A percentile compares a stretch with the other conserved stretches of the same genome.
Evolutionary conservation across 2,329 filamentous ascomycete species (phyloP).

Genomic region (Arachnopeziza araneosa): DNA sequence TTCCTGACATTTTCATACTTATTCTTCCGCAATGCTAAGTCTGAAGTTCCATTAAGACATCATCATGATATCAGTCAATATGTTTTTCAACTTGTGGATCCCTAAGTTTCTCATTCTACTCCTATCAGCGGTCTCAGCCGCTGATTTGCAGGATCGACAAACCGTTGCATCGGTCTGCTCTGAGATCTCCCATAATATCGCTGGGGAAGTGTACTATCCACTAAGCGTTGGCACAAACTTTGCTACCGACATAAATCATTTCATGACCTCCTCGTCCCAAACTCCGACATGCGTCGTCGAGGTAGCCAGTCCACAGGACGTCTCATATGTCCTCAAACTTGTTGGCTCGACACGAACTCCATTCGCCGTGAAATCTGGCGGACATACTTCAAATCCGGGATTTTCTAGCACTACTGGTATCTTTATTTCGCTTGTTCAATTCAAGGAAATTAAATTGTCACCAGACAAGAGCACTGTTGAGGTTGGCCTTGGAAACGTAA

Average conservation of each 20-base stretch:
- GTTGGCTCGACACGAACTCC: constrained; percentile 21
- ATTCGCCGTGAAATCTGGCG: constrained; percentile 36
- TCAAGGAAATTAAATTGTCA: constrained; percentile 10
- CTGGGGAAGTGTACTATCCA: neutral
- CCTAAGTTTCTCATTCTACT: neutral
- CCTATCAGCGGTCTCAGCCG: neutral
- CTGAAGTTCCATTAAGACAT: neutral
- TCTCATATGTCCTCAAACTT: constrained; percentile 23
- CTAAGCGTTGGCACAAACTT: neutral
- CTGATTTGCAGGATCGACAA: neutral
- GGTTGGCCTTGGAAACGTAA: constrained; percentile 18
- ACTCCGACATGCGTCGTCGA: constrained; percentile 27
- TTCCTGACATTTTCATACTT: neutral
- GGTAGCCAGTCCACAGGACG: constrained; percentile 20
- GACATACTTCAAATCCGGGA: constrained; percentile 29
- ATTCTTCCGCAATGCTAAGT: neutral
- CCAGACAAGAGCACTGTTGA: constrained; percentile 11
- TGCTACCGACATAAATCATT: constrained; percentile 18
- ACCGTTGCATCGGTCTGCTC: neutral
- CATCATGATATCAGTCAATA: neutral
- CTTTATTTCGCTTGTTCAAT: constrained; percentile 11
- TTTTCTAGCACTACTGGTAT: constrained; percentile 23
- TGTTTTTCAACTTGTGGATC: neutral
- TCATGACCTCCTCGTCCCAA: constrained; percentile 26
- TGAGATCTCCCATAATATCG: neutral